Evolutionary conservation across 768 basidiomycete genomes (phyloP).

Genomic region (Phanerochaete sordida): DNA sequence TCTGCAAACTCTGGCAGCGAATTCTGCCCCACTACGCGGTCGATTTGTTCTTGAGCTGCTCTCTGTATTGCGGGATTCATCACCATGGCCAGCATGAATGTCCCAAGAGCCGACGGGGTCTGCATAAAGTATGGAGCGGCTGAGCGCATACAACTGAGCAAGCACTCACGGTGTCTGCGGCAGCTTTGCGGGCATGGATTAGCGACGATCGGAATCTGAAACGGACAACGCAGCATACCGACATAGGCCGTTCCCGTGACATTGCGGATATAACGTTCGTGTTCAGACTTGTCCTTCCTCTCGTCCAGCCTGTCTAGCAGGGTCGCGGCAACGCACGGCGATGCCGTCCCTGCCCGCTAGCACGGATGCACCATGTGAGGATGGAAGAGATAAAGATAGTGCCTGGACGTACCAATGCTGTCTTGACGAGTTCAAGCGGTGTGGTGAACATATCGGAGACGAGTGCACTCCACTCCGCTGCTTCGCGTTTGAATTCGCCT

Average conservation of each 20-base stretch:
- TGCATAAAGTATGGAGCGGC: background rate
- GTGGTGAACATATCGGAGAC: conserved; percentile 4
- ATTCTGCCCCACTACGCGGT: conserved; percentile 2
- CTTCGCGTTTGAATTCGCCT: conserved; percentile 13
- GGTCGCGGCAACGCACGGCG: background rate
- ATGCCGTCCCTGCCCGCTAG: background rate
- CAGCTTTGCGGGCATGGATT: background rate
- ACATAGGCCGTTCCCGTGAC: background rate
- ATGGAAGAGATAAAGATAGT: background rate
- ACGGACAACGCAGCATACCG: background rate
- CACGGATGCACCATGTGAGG: background rate
- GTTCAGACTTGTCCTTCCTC: background rate
- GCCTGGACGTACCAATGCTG: background rate
- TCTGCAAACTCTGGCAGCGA: conserved; percentile 10
- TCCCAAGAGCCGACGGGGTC: background rate
- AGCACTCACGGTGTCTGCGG: background rate
- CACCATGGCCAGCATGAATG: conserved; percentile 13
- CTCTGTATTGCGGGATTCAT: conserved; percentile 9
- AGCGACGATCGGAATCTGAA: background rate
- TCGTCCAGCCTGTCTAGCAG: background rate
- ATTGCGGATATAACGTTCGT: background rate
- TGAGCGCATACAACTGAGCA: no score
- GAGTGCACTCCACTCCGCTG: conserved; percentile 1
- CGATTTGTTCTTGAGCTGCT: conserved; percentile 8
- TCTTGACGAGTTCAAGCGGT: conserved; percentile 16